Evolutionary conservation across 2,329 filamentous ascomycete genomes (phyloP), one percentile per base, ranked within the genome.

Genomic region (Epichloe glyceriae): DNA sequence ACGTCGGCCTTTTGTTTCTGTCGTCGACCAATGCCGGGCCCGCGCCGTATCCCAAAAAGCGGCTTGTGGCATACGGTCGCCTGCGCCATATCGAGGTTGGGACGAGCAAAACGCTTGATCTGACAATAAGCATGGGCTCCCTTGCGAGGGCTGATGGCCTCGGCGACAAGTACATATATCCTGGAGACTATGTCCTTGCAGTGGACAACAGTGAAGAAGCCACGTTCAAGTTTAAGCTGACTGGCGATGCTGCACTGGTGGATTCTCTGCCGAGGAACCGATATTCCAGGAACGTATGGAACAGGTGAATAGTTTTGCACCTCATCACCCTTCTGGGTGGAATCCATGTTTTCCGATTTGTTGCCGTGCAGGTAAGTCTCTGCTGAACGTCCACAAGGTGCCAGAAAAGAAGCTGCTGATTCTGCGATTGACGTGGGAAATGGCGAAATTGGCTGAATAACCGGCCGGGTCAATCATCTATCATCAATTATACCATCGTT

Each of bases 261-360:
- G 40, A 49, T 5, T 8, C 40, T 1, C 17, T 44, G 19, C 40
- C 40, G 5, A 38, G 47, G 11, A 43, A 19, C 30, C 38, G 12
- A 12, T 4, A 14, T 1, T 12, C 15, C 2, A 44, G 22, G 3
- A 37, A 15, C 11, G 6, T 5, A 14, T 19, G 2, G 81, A 83
- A 61, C 80, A 84, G 0, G 81, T 85, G 53, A 84, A 82, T 0
- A 85, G 62, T 59, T 85, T 85, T 2, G 80, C 2, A 81, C 79
- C 3, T 66, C 53, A 2, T 74, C 63, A 1, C 76, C 79, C 0
- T 61, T 55, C 0, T 58, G 52, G 0, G 68, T 79, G 0, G 77
- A 78, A 58, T 84, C 84, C 6, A 85, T 70, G 52, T 86, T 86
- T 56, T 85, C 81, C 0, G 78, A 82, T 61, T 86, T 86, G 51